A percentile compares a stretch with the other conserved stretches of the same genome.
phyloP scores from a whole-genome alignment of 2,329 filamentous ascomycete genomes.

The Lachnellula arida region DNA sequence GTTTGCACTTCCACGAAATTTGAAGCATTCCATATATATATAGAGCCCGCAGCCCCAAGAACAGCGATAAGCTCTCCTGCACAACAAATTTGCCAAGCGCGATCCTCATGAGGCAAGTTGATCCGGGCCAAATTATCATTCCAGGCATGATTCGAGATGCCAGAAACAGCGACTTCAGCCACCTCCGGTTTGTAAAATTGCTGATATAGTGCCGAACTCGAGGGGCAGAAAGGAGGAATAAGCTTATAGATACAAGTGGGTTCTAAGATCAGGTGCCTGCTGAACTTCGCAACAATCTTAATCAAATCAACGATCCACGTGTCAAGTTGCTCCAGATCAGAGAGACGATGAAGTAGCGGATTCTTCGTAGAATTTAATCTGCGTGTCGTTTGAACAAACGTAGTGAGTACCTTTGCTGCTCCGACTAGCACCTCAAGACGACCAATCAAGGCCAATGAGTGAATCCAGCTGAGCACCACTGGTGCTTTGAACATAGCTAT shows the following conservation, averaged over 20 bases:
- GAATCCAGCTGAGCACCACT: constrained; percentile 34
- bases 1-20: constrained; percentile 8
- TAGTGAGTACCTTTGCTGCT: constrained; percentile 25
- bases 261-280: constrained; percentile 20
- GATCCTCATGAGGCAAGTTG: background rate
- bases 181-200: constrained; percentile 26
- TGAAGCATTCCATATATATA: constrained; percentile 7
- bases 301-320: constrained; percentile 35
- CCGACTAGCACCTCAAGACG: constrained; percentile 27
- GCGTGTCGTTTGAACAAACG: constrained; percentile 14
- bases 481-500: constrained; percentile 24
- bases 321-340: constrained; percentile 26
- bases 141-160: constrained; percentile 6
- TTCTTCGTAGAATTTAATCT: constrained; percentile 10
- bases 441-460: constrained; percentile 22
- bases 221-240: constrained; percentile 38
- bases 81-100: background rate
- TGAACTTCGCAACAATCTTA: constrained; percentile 36
- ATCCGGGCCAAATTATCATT: constrained; percentile 13
- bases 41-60: background rate
- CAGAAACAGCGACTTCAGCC: background rate
- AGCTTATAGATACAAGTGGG: constrained; percentile 35
- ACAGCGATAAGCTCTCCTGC: constrained; percentile 7
- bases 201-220: constrained; percentile 32
- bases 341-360: constrained; percentile 7